Evolutionary conservation across 2,329 filamentous ascomycete genomes (phyloP).

Genomic region (Ophiostoma triangulosporum): DNA sequence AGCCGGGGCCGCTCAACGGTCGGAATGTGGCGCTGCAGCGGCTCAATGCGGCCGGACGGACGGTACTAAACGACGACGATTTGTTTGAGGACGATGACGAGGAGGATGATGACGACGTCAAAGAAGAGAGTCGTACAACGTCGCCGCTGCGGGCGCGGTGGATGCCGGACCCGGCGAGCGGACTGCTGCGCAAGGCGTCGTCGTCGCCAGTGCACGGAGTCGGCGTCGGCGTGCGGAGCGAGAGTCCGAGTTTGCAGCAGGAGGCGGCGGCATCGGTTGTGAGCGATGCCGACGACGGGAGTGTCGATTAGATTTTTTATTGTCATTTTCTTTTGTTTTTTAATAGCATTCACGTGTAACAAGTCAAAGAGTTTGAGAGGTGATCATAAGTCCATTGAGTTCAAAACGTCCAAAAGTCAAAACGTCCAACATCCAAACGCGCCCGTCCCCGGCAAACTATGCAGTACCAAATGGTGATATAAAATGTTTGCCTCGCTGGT

Average conservation of each 20-base stretch:
- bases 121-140: not conserved
- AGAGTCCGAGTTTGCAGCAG: not conserved
- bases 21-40: conserved; percentile 31
- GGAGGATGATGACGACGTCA: conserved; percentile 21
- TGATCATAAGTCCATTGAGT: no score
- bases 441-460: no score
- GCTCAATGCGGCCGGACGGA: conserved; percentile 25
- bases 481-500: conserved; percentile 3
- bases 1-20: conserved; percentile 6
- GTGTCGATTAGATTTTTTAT: conserved; percentile 4
- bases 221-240: not conserved
- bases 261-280: not conserved
- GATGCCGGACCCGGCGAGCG: conserved; percentile 12
- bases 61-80: conserved; percentile 19
- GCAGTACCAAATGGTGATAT: not conserved
- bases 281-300: conserved; percentile 4
- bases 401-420: no score
- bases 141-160: conserved; percentile 12
- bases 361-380: no score
- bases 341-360: not conserved
- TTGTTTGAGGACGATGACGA: conserved; percentile 20
- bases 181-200: conserved; percentile 8
- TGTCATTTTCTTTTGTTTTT: not conserved
- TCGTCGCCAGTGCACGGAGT: not conserved
- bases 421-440: no score